Evolutionary conservation across 2,329 filamentous ascomycete genomes (phyloP).

Genomic region (Graphilbum sp.): DNA sequence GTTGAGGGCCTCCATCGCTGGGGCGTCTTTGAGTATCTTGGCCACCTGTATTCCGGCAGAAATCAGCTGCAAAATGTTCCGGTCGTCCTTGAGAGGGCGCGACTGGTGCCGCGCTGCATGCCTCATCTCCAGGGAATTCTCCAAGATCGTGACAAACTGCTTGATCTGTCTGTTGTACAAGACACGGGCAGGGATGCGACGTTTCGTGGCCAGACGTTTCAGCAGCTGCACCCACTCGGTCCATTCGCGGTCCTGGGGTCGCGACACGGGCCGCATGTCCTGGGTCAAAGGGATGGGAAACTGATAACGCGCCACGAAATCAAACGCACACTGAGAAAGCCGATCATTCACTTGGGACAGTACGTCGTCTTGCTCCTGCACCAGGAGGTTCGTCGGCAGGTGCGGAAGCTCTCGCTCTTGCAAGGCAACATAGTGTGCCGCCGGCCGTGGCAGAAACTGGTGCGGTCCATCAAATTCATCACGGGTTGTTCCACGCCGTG

Average conservation of each 20-base stretch:
- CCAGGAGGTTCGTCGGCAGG: constrained; percentile 65
- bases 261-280: constrained; percentile 62
- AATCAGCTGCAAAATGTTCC: constrained; percentile 75
- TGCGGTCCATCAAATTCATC: constrained; percentile 84
- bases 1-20: constrained; percentile 70
- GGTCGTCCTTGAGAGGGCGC: constrained; percentile 70
- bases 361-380: constrained; percentile 73
- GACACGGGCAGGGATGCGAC: constrained; percentile 67
- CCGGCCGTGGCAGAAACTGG: constrained; percentile 60
- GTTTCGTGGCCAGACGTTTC: constrained; percentile 72
- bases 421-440: constrained; percentile 53
- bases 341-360: constrained; percentile 69
- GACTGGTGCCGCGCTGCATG: constrained; percentile 74
- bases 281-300: constrained; percentile 74
- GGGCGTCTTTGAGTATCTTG: constrained; percentile 71
- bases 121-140: constrained; percentile 78
- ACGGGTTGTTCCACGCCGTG: constrained; percentile 60
- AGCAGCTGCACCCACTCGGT: constrained; percentile 83
- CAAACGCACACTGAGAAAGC: constrained; percentile 70
- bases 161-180: constrained; percentile 85
- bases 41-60: constrained; percentile 77
- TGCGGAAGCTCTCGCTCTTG: constrained; percentile 69
- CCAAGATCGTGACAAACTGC: constrained; percentile 73
- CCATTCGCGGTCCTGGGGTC: constrained; percentile 69
- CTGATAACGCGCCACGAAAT: constrained; percentile 83